Conservation (phyloP, 2,329 filamentous ascomycete genomes). For the Talaromyces marneffei region DNA sequence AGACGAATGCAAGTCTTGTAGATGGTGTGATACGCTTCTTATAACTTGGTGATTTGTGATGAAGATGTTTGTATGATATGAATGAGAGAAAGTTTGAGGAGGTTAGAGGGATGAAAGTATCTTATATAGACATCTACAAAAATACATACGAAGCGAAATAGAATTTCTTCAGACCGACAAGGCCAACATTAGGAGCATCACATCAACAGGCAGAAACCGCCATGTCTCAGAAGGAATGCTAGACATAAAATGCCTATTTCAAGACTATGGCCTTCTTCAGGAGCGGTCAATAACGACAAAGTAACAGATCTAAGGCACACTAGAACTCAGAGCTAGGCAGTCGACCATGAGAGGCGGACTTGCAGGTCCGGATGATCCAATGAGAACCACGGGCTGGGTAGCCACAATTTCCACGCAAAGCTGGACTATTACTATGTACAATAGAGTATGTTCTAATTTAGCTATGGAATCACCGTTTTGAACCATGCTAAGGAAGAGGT, state of each 20-base stretch:
- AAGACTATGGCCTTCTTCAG: neutral
- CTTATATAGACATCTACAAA: neutral
- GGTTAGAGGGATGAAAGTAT: neutral
- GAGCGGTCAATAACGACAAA: neutral
- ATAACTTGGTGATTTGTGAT: neutral
- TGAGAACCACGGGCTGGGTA: neutral
- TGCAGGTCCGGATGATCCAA: neutral
- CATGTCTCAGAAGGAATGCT: neutral
- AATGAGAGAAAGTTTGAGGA: too few relatives aligned
- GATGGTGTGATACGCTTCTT: neutral
- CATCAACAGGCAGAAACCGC: slow-evolving; percentile 1
- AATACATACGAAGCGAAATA: neutral
- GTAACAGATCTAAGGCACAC: neutral
- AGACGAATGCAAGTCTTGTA: neutral
- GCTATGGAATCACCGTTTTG: neutral
- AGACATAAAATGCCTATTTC: neutral
- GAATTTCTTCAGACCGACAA: neutral
- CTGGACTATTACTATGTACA: neutral
- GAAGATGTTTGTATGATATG: neutral
- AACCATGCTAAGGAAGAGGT: neutral
- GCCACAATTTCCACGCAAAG: neutral
- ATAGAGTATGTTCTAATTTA: neutral
- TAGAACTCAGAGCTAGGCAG: neutral
- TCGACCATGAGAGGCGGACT: neutral
- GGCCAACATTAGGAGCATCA: neutral